Conservation (phyloP, 2,329 filamentous ascomycete genomes). For the Fusarium sp. region DNA sequence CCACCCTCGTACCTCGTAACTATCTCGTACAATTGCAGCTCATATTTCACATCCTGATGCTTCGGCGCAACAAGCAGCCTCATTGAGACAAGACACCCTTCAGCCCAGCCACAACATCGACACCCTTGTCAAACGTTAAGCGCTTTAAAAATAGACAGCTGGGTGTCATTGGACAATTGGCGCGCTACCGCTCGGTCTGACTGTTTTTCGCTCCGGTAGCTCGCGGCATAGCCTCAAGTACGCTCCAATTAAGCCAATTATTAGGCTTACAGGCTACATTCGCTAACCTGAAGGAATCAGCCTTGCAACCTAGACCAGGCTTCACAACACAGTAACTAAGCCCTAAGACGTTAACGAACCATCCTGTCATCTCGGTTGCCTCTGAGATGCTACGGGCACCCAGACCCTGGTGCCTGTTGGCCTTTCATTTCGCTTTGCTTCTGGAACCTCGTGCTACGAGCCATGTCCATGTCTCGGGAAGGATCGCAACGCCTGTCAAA, state of each 20-base stretch:
- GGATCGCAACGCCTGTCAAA: conserved; percentile 15
- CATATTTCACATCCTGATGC: conserved; percentile 12
- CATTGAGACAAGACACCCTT: conserved; percentile 14
- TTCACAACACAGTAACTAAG: conserved; percentile 11
- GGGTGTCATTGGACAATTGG: conserved; percentile 31
- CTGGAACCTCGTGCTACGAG: conserved; percentile 2
- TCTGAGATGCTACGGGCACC: conserved; percentile 21
- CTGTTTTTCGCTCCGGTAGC: conserved; percentile 25
- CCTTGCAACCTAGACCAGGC: conserved; percentile 29
- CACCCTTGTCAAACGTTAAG: conserved; percentile 31
- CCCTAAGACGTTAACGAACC: conserved; percentile 8
- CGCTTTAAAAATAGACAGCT: conserved; percentile 42
- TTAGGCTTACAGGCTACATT: conserved; percentile 8
- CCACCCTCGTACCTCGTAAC: neutral
- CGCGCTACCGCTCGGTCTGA: conserved; percentile 37
- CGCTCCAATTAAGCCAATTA: conserved; percentile 28
- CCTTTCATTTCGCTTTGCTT: conserved; percentile 14
- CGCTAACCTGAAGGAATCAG: conserved; percentile 35
- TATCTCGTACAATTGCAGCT: neutral
- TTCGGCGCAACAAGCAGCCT: conserved; percentile 19
- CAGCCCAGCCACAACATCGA: conserved; percentile 15
- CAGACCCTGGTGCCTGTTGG: conserved; percentile 14
- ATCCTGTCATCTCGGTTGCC: conserved; percentile 32
- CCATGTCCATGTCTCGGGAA: conserved; percentile 39
- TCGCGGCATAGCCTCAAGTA: conserved; percentile 33